phyloP scores from a whole-genome alignment of 768 basidiomycete species.

The Dendrothele bispora region DNA sequence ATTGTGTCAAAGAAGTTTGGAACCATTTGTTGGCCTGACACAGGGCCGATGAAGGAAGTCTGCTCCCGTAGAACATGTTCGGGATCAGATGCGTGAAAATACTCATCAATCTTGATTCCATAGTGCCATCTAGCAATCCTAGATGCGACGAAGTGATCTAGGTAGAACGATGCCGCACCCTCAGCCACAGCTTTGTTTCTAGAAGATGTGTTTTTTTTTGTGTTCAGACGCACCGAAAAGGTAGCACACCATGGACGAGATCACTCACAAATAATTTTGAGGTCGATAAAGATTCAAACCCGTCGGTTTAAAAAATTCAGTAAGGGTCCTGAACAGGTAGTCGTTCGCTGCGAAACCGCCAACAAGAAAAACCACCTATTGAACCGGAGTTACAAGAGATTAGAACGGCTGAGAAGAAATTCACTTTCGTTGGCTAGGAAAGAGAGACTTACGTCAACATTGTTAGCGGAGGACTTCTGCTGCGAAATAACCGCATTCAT shows the following conservation, averaged over 20 bases:
- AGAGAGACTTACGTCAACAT: constrained; percentile 29
- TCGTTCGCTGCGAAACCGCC: constrained; percentile 55
- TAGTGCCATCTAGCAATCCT: constrained; percentile 37
- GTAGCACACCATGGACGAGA: too few relatives aligned
- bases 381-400: not conserved
- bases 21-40: too few relatives aligned
- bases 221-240: too few relatives aligned
- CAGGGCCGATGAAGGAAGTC: too few relatives aligned
- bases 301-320: constrained; percentile 29
- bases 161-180: constrained; percentile 36
- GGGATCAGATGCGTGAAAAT: too few relatives aligned
- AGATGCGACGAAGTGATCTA: constrained; percentile 37
- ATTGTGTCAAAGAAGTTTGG: too few relatives aligned
- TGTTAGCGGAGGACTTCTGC: constrained; percentile 24
- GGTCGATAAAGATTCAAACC: constrained; percentile 40
- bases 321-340: constrained; percentile 44
- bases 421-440: too few relatives aligned
- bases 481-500: constrained; percentile 34
- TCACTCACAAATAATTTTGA: constrained; percentile 47
- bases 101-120: too few relatives aligned
- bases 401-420: too few relatives aligned
- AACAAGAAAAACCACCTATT: constrained; percentile 44
- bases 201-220: too few relatives aligned
- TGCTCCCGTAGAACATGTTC: too few relatives aligned
- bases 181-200: constrained; percentile 46